Conservation (phyloP, 2,329 filamentous ascomycete genomes). For the Rosellinia necatrix region DNA sequence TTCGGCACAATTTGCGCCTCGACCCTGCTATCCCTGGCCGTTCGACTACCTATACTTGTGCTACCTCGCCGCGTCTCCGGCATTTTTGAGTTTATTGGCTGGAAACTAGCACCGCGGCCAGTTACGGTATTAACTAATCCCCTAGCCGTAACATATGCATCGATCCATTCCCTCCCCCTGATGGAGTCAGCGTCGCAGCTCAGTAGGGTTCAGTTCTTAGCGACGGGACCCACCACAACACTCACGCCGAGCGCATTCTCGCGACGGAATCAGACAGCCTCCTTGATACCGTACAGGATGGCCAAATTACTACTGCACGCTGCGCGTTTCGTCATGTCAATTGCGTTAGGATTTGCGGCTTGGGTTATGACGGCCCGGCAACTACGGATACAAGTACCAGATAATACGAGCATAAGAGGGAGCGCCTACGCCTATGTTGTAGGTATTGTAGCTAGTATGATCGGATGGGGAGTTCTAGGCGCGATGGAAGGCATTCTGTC, state of each 20-base stretch:
- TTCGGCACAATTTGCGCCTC: slow-evolving; percentile 93
- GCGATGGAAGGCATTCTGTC: slow-evolving; percentile 88
- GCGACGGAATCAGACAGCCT: slow-evolving; percentile 47
- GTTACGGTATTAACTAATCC: slow-evolving; percentile 88
- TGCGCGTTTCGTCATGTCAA: slow-evolving; percentile 87
- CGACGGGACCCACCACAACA: slow-evolving; percentile 74
- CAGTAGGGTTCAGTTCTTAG: slow-evolving; percentile 80
- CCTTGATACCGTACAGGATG: slow-evolving; percentile 84
- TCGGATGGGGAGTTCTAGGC: slow-evolving; percentile 91
- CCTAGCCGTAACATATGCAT: slow-evolving; percentile 87
- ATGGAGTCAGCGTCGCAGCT: slow-evolving; percentile 77
- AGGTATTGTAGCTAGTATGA: slow-evolving; percentile 87
- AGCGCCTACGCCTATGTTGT: slow-evolving; percentile 95
- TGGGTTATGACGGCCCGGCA: slow-evolving; percentile 92
- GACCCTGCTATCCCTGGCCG: slow-evolving; percentile 76
- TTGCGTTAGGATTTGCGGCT: slow-evolving; percentile 88
- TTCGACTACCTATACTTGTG: slow-evolving; percentile 83
- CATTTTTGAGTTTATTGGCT: slow-evolving; percentile 73
- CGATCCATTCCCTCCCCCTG: slow-evolving; percentile 88
- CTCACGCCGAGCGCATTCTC: slow-evolving; percentile 61
- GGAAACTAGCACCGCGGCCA: slow-evolving; percentile 82
- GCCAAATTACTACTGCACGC: slow-evolving; percentile 91
- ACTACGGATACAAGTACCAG: slow-evolving; percentile 64
- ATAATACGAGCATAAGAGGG: slow-evolving; percentile 64
- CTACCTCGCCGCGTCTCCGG: slow-evolving; percentile 71